Conservation (phyloP, 768 basidiomycete genomes). For the Hortiboletus campestris region DNA sequence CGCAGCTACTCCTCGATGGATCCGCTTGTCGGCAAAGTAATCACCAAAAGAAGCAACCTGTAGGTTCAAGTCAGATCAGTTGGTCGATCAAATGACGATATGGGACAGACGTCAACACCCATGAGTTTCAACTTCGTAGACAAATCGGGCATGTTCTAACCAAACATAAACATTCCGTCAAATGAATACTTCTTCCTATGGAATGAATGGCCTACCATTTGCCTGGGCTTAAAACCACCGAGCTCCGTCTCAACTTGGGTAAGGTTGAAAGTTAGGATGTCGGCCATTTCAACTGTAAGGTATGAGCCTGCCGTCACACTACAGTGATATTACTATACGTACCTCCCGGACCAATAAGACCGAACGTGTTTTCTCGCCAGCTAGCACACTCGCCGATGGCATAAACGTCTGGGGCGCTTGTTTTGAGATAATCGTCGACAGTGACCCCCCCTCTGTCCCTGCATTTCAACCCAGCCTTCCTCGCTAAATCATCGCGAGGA, state of each 20-base stretch:
- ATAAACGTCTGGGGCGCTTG: constrained; percentile 57
- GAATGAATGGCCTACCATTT: constrained; percentile 36
- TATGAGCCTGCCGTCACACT: not conserved
- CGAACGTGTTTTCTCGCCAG: constrained; percentile 68
- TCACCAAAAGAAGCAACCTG: constrained; percentile 71
- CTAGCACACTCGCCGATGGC: constrained; percentile 77
- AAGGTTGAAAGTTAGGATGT: constrained; percentile 71
- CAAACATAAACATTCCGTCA: not conserved
- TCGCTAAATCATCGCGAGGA: constrained; percentile 67
- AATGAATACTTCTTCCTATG: not conserved
- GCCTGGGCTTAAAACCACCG: constrained; percentile 40
- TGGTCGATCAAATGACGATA: not conserved
- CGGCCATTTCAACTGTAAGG: constrained; percentile 61
- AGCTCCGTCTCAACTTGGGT: constrained; percentile 48
- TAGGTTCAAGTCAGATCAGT: not conserved
- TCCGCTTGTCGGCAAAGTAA: constrained; percentile 59
- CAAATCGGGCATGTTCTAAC: constrained; percentile 57
- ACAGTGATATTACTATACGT: not conserved
- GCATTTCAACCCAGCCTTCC: constrained; percentile 49
- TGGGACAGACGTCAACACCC: constrained; percentile 48
- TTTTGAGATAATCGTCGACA: constrained; percentile 56
- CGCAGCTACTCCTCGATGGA: constrained; percentile 1
- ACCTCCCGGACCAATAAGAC: constrained; percentile 71
- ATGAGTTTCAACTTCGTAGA: constrained; percentile 65
- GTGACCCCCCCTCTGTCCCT: constrained; percentile 52